Percentiles rank a stretch among this genome's conserved stretches.
phyloP scores from a whole-genome alignment of 306 rosid genomes.

The Castanea mollissima region DNA sequence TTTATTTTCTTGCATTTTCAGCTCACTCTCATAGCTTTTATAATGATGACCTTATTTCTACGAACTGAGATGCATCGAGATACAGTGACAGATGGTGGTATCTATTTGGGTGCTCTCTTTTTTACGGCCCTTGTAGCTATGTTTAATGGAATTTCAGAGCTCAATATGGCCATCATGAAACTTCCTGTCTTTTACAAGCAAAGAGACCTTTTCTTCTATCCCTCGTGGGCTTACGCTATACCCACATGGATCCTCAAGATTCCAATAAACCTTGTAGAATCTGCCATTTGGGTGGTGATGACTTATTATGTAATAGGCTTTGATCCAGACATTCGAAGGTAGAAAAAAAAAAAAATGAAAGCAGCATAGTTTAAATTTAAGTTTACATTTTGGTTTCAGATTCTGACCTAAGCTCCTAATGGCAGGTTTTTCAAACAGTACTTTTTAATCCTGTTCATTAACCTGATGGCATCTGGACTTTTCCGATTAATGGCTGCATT shows the following conservation, averaged over 20 bases:
- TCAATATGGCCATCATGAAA: conserved; percentile 64
- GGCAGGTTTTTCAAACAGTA: conserved; percentile 80
- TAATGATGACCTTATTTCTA: conserved; percentile 72
- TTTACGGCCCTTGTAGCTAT: conserved; percentile 59
- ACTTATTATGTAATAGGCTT: conserved; percentile 85
- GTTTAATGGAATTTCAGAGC: conserved; percentile 81
- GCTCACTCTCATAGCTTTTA: conserved; percentile 58
- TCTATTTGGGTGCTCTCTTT: conserved; percentile 82
- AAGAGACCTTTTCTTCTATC: conserved; percentile 82
- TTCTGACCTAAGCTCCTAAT: conserved; percentile 12
- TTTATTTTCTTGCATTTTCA: conserved; percentile 31
- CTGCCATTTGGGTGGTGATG: conserved; percentile 72
- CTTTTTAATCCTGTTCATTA: conserved; percentile 63
- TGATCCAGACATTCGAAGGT: conserved; percentile 83
- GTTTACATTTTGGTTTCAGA: not conserved
- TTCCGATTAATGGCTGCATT: conserved; percentile 73
- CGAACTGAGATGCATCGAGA: conserved; percentile 70
- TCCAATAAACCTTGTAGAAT: conserved; percentile 72
- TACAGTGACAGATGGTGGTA: conserved; percentile 63
- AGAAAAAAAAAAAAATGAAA: conserved; percentile 4
- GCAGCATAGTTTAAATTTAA: not conserved
- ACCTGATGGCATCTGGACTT: conserved; percentile 84
- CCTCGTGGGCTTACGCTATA: conserved; percentile 83
- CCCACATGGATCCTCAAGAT: conserved; percentile 94
- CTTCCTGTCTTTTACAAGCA: conserved; percentile 94